These are phyloP conservation scores for Nemania sp. DNA, from an alignment of 2,329 filamentous ascomycete genomes.

Conservation along the genomic window DNA sequence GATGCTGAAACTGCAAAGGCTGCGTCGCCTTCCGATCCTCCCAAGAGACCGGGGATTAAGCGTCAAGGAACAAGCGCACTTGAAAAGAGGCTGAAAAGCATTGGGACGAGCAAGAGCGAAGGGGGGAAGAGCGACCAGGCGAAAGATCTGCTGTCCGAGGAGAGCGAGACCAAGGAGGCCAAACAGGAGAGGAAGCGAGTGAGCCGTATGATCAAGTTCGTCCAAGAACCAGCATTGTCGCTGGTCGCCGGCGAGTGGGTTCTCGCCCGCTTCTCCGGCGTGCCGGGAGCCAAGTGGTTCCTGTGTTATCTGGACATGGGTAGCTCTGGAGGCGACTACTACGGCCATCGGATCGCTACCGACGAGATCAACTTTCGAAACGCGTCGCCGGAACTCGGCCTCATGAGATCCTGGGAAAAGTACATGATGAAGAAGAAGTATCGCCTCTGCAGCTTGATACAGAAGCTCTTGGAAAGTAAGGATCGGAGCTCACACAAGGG, in stretches of 20 bases:
- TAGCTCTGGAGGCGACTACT: conserved; percentile 34
- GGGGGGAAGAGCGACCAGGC: neutral
- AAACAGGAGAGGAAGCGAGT: conserved; percentile 32
- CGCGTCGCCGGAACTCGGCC: conserved; percentile 36
- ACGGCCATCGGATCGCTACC: conserved; percentile 38
- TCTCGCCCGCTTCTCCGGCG: conserved; percentile 40
- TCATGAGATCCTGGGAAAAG: conserved; percentile 36
- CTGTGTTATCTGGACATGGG: conserved; percentile 42
- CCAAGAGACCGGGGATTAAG: conserved; percentile 2
- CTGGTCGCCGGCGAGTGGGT: conserved; percentile 43
- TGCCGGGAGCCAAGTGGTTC: conserved; percentile 41
- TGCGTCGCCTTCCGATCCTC: neutral
- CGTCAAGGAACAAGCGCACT: neutral
- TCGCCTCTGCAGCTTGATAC: conserved; percentile 36
- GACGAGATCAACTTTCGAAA: conserved; percentile 43
- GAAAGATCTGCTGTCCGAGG: neutral
- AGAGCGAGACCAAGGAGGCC: neutral
- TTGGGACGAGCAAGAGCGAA: neutral
- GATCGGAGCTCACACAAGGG: conserved; percentile 23
- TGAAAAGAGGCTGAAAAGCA: neutral
- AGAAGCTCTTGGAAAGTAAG: conserved; percentile 33
- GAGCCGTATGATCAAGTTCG: conserved; percentile 39
- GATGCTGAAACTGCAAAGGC: neutral
- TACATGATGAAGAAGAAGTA: conserved; percentile 40
- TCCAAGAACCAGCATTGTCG: conserved; percentile 37